These are phyloP conservation scores for Trichoderma koningii DNA, from an alignment of 2,329 filamentous ascomycete species.

Conservation along the genomic window DNA sequence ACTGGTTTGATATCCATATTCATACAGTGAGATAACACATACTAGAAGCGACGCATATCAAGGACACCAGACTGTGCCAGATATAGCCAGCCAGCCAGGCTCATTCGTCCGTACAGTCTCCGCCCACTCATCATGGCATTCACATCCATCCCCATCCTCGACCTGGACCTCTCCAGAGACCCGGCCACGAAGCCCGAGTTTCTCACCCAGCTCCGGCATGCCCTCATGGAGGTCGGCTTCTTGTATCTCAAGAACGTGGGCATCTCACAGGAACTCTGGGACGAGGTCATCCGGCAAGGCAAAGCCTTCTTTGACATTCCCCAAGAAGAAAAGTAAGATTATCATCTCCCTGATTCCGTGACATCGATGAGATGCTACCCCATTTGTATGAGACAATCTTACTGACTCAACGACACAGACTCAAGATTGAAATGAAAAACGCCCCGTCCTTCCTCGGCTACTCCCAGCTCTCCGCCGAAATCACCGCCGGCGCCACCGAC, in stretches of 20 bases:
- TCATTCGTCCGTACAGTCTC: not conserved
- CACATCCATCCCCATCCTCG: slow-evolving; percentile 73
- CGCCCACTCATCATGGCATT: slow-evolving; percentile 57
- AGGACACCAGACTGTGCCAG: not conserved
- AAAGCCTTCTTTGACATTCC: slow-evolving; percentile 77
- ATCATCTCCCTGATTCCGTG: no score
- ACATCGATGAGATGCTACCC: not conserved
- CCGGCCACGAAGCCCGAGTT: slow-evolving; percentile 71
- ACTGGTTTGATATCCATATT: not conserved
- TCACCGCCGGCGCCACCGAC: slow-evolving; percentile 74
- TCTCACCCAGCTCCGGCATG: slow-evolving; percentile 68
- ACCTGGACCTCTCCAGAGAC: slow-evolving; percentile 67
- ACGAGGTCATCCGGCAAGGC: slow-evolving; percentile 67
- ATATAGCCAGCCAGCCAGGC: not conserved
- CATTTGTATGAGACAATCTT: no score
- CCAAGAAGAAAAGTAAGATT: slow-evolving; percentile 67
- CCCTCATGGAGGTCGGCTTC: slow-evolving; percentile 84
- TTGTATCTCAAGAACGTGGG: slow-evolving; percentile 81
- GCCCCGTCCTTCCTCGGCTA: slow-evolving; percentile 72
- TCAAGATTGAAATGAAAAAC: slow-evolving; percentile 73
- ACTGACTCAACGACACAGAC: slow-evolving; percentile 42
- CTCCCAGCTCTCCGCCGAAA: slow-evolving; percentile 65
- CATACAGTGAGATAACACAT: not conserved
- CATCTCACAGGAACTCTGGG: slow-evolving; percentile 65
- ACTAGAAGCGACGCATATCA: not conserved